Conservation (phyloP, 2,329 filamentous ascomycete species). For the Venturiaceae sp. region DNA sequence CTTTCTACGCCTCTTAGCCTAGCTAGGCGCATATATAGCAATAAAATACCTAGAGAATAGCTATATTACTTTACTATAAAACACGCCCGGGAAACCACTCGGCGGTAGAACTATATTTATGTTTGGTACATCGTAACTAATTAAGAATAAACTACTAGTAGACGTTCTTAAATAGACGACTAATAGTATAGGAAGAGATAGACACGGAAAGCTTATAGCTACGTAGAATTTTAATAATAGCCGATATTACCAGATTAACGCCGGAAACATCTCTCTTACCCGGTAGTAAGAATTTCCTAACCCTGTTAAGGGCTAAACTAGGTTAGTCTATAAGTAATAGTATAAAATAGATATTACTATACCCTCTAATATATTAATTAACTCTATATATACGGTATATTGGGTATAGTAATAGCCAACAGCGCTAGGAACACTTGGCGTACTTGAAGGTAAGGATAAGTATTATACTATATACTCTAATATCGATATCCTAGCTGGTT, state of each 20-base stretch:
- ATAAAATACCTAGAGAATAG: conserved; percentile 43
- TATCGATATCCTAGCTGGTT: conserved; percentile 33
- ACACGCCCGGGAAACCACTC: conserved; percentile 31
- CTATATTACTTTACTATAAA: conserved; percentile 33
- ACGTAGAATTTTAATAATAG: conserved; percentile 81
- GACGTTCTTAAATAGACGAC: conserved; percentile 71
- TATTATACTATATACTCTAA: conserved; percentile 51
- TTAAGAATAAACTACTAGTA: conserved; percentile 45
- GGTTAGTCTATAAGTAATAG: conserved; percentile 39
- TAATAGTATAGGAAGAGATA: conserved; percentile 72
- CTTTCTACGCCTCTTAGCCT: too few relatives aligned
- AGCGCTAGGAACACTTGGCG: conserved; percentile 24
- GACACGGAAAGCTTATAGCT: conserved; percentile 64
- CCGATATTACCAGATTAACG: conserved; percentile 74
- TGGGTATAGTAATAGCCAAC: conserved; percentile 96
- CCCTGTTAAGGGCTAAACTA: conserved; percentile 37
- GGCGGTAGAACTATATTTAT: conserved; percentile 36
- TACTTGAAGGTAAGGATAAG: conserved; percentile 40
- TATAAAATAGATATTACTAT: conserved; percentile 78
- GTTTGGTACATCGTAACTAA: conserved; percentile 37
- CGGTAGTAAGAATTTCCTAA: conserved; percentile 51
- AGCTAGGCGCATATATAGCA: conserved; percentile 37
- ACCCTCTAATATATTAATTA: conserved; percentile 52
- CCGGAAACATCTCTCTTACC: conserved; percentile 39
- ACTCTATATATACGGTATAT: conserved; percentile 69